Evolutionary conservation across 352 stramenopile genomes (phyloP), one percentile per base, ranked within the genome.

Genomic region (Globisporangium nagaii): DNA sequence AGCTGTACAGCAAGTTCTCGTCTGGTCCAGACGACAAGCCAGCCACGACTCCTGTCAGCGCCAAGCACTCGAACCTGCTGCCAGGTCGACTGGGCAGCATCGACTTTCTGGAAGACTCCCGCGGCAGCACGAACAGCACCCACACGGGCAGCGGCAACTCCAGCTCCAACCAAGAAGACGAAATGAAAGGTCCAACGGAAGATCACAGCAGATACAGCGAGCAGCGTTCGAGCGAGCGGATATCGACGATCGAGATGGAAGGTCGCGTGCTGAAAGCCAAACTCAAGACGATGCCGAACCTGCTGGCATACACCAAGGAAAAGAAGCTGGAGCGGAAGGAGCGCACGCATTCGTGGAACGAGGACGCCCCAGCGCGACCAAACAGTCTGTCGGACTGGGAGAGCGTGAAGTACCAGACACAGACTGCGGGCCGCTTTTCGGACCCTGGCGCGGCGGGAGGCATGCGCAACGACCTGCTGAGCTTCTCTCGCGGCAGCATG

Each of bases 401-500:
- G 41, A 67, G 28, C 22, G 44, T 79, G 37, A 71, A 78, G 47
- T 75, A 70, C 61, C 73, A 85, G 58, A 73, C 73, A 1, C 47
- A 68, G 28, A 56, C 46, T 30, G 56, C 44, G 2, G 71, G 69
- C 9, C 81, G 81, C 59, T 79, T 88, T 60, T 92, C 81, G 34
- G 81, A 92, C 62, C 81, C 81, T 24, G 81, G 81, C 19, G 48
- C 81, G 11, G 34, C 45, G 4, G 25, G 48, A 12, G 48, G 35
- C 13, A 60, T 63, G 57, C 76, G 74, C 36, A 84, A 83, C 19
- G 81, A 92, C 44, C 63, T 92, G 57, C 66, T 92, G 4, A 89
- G 69, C 58, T 86, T 92, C 24, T 63, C 73, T 0, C 70, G 76
- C 40, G 75, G 68, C 36, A 79, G 74, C 50, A 77, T 81, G 10